A percentile compares a stretch with the other conserved stretches of the same genome.
These are phyloP conservation scores for Nicotiana knightiana DNA, from an alignment of 257 asterid species.

Conservation along the genomic window DNA sequence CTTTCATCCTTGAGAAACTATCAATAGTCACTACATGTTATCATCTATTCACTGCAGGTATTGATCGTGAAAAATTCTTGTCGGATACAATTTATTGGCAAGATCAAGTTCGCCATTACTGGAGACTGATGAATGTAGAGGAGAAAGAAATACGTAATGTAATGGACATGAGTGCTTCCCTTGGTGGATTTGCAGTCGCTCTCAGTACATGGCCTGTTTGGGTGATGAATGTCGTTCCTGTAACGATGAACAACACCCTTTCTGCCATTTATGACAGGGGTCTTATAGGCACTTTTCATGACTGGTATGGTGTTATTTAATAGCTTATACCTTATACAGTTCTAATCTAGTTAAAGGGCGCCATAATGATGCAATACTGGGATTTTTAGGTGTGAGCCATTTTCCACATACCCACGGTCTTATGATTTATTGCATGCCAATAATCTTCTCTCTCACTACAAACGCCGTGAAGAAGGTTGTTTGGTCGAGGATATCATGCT, in stretches of 20 bases:
- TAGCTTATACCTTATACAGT: background rate
- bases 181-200: conserved; percentile 87
- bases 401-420: conserved; percentile 90
- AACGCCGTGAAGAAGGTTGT: conserved; percentile 58
- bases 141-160: conserved; percentile 69
- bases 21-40: background rate
- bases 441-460: conserved; percentile 55
- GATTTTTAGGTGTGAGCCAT: conserved; percentile 73
- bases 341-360: background rate
- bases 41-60: conserved; percentile 31
- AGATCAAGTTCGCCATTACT: conserved; percentile 88
- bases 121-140: conserved; percentile 77
- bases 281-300: conserved; percentile 70
- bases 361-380: conserved; percentile 7
- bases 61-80: conserved; percentile 50
- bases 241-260: conserved; percentile 49
- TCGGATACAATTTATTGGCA: conserved; percentile 87
- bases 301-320: conserved; percentile 49
- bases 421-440: conserved; percentile 57
- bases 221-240: conserved; percentile 86
- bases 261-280: conserved; percentile 81
- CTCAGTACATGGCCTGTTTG: conserved; percentile 85
- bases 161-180: conserved; percentile 87
- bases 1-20: background rate
- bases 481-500: conserved; percentile 74